A percentile compares a stretch with the other conserved stretches of the same genome.
These are phyloP conservation scores for Casuarina equisetifolia DNA, from an alignment of 306 rosid genomes.

Conservation along the genomic window DNA sequence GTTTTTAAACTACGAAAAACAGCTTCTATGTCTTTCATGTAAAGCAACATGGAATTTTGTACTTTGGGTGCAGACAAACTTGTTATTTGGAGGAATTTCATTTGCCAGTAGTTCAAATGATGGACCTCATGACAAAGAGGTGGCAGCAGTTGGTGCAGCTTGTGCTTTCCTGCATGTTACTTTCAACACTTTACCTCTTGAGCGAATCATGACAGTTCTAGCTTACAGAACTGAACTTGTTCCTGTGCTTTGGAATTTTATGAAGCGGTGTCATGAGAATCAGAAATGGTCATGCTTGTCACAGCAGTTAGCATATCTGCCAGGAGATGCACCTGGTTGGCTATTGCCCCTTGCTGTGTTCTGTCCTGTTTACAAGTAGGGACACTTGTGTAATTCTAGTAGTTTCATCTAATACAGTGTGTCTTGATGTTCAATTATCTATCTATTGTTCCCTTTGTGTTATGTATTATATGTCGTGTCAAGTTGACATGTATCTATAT, in stretches of 20 bases:
- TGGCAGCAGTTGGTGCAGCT: slow-evolving; percentile 84
- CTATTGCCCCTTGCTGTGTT: slow-evolving; percentile 89
- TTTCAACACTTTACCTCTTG: slow-evolving; percentile 78
- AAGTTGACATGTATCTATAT: slow-evolving; percentile 14
- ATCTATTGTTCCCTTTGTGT: slow-evolving; percentile 1
- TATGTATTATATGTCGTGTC: slow-evolving; percentile 9
- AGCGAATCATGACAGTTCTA: slow-evolving; percentile 85
- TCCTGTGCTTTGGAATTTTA: slow-evolving; percentile 90
- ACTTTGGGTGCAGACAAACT: slow-evolving; percentile 62
- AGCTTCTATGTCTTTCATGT: slow-evolving; percentile 7
- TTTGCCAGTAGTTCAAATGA: slow-evolving; percentile 38
- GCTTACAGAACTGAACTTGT: slow-evolving; percentile 96
- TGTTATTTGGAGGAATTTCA: slow-evolving; percentile 76
- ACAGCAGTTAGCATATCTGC: slow-evolving; percentile 62
- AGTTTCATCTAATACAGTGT: not conserved
- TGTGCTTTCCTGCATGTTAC: slow-evolving; percentile 86
- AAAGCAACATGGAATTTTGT: slow-evolving; percentile 24
- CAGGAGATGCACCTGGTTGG: slow-evolving; percentile 98
- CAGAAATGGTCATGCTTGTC: slow-evolving; percentile 81
- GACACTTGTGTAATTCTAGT: slow-evolving; percentile 18
- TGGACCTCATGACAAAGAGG: slow-evolving; percentile 72
- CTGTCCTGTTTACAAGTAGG: slow-evolving; percentile 97
- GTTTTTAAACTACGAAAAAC: slow-evolving; percentile 11
- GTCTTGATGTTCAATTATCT: slow-evolving; percentile 14
- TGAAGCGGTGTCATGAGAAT: slow-evolving; percentile 86